Base-by-base conservation (phyloP, 352 stramenopile species). In the Pythium oligandrum region DNA sequence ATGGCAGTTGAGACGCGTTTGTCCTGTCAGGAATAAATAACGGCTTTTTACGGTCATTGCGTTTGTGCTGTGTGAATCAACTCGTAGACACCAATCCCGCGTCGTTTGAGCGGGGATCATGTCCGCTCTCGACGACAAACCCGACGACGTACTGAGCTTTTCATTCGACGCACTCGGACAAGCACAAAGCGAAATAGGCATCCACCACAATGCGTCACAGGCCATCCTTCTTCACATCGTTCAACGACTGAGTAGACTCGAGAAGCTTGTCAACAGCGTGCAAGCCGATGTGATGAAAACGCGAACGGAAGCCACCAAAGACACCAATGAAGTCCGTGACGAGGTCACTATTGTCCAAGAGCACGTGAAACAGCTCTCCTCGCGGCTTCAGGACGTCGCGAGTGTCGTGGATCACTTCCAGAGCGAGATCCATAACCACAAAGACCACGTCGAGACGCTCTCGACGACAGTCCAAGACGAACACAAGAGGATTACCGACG, bases 151-250 rank as follows among this genome's bases (percentile, higher is more conserved):
- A 43, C 7, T 43, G 12, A 9, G 10, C 10, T 67, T 68, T 33
- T 55, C 54, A 0, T 4, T 42, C 1, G 42, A 78, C 34, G 68
- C 74, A 6, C 48, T 90, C 11, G 59, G 61, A 10, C 61, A 62
- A 10, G 74, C 85, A 4, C 77, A 87, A 38, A 59, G 73, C 10
- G 75, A 88, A 36, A 51, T 92, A 7, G 50, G 46, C 1, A 57
- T 81, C 3, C 73, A 88, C 40, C 74, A 51, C 33, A 81, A 62
- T 38, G 78, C 79, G 0, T 85, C 76, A 5, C 73, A 79, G 3
- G 65, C 69, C 26, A 88, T 93, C 53, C 53, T 93, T 6, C 57
- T 79, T 4, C 70, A 88, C 31, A 53, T 92, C 8, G 88, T 75
- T 33, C 68, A 89, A 51, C 73, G 79, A 1, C 62, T 93, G 7